Evolutionary conservation across 805 yeast species (phyloP).

Genomic region (Lachancea sp.): DNA sequence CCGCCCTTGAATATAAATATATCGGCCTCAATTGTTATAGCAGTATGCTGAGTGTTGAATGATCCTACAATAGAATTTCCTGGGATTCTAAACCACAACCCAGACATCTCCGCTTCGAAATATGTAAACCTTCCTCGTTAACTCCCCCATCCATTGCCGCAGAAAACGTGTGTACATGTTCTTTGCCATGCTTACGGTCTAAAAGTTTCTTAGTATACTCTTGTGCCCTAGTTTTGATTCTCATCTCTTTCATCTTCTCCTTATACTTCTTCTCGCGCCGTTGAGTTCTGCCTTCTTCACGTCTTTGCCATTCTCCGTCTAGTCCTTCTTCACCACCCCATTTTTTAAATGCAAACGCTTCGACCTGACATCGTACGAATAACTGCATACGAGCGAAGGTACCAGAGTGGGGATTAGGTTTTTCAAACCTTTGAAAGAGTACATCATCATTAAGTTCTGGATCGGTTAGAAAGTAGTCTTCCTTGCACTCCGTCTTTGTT

Average conservation of each 20-base stretch:
- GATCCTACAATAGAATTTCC: constrained; percentile 51
- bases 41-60: background rate
- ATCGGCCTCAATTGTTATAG: background rate
- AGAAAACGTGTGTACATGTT: constrained; percentile 74
- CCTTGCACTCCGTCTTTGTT: constrained; percentile 92
- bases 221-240: constrained; percentile 88
- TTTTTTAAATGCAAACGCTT: constrained; percentile 82
- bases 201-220: constrained; percentile 69
- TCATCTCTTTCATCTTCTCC: constrained; percentile 75
- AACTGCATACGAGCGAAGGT: constrained; percentile 90
- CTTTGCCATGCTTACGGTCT: constrained; percentile 49
- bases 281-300: constrained; percentile 66
- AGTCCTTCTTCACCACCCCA: constrained; percentile 90
- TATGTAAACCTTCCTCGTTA: constrained; percentile 35
- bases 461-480: constrained; percentile 88
- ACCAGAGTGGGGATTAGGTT: constrained; percentile 89
- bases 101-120: constrained; percentile 56
- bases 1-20: no score
- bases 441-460: constrained; percentile 74
- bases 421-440: constrained; percentile 70
- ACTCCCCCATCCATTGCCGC: constrained; percentile 44
- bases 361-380: constrained; percentile 86
- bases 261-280: constrained; percentile 76
- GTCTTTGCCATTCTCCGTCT: constrained; percentile 85
- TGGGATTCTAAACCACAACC: constrained; percentile 83